Evolutionary conservation across 805 yeast species (phyloP).

Genomic region (Metschnikowia henanensis): DNA sequence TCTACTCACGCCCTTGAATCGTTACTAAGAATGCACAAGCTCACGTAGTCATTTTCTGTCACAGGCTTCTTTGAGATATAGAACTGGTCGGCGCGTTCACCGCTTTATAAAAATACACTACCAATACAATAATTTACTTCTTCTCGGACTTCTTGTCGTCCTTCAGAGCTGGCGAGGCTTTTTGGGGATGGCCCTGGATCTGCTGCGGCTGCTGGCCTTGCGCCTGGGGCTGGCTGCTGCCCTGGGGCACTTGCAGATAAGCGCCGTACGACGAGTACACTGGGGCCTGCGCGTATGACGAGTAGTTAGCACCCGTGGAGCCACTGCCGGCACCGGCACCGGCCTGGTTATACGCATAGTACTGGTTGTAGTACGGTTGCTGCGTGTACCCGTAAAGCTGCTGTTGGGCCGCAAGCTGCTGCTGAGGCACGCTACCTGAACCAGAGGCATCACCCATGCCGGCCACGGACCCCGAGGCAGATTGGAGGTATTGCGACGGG

Average conservation of each 20-base stretch:
- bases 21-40: not conserved
- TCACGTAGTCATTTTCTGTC: not conserved
- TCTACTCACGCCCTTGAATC: no score
- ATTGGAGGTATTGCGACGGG: constrained; percentile 17
- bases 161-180: constrained; percentile 16
- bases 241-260: constrained; percentile 15
- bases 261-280: constrained; percentile 17
- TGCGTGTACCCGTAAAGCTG: constrained; percentile 21
- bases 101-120: constrained; percentile 16
- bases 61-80: no score
- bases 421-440: constrained; percentile 14
- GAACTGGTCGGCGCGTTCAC: no score
- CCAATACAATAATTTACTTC: constrained; percentile 13
- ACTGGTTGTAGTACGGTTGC: constrained; percentile 35
- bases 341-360: constrained; percentile 45
- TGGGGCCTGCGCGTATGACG: constrained; percentile 20
- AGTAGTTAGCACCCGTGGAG: constrained; percentile 14
- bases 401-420: constrained; percentile 14
- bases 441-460: constrained; percentile 9
- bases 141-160: constrained; percentile 19
- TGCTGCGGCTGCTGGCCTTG: constrained; percentile 15
- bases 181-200: constrained; percentile 13
- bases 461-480: constrained; percentile 6
- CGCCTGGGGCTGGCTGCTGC: constrained; percentile 17
- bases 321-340: constrained; percentile 10